Base-by-base conservation (phyloP, 495 filamentous ascomycete species). In the Echria macrotheca region DNA sequence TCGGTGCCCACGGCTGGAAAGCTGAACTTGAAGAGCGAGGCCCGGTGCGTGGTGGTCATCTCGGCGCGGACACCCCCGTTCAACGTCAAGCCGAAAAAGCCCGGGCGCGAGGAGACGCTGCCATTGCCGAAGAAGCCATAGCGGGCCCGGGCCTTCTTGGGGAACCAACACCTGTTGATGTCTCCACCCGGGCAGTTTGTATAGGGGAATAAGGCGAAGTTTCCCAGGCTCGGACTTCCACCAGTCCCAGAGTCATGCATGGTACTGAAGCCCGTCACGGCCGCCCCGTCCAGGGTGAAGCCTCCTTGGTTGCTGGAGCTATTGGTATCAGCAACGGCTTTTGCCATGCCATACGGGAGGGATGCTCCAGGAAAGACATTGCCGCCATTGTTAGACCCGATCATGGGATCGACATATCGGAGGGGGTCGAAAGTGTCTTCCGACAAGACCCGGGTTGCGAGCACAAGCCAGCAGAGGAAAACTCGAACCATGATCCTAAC, bases 331-430 rank as follows among this genome's bases (percentile, higher is more conserved):
- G 86, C 80, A 1, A 87, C 83, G 10, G 86, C 84, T 63, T 89
- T 89, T 39, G 82, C 85, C 79, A 90, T 86, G 39, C 85, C 72
- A 61, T 84, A 90, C 0, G 85, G 85, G 40, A 89, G 57, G 2
- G 83, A 84, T 8, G 85, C 85, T 2, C 86, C 86, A 1, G 85
- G 71, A 45, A 90, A 90, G 14, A 89, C 83, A 73, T 89, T 85
- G 5, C 84, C 84, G 67, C 67, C 81, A 59, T 79, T 76, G 41
- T 70, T 73, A 17, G 73, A 75, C 19, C 80, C 80, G 46, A 84
- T 81, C 23, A 84, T 60, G 24, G 79, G 76, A 60, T 84, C 73
- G 52, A 75, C 65, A 43, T 69, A 73, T 1, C 51, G 48, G 14
- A 75, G 56, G 35, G 64, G 63, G 33, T 74, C 65, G 48, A 68